Evolutionary conservation across 2,329 filamentous ascomycete species (phyloP).

Genomic region (Cordyceps javanica): DNA sequence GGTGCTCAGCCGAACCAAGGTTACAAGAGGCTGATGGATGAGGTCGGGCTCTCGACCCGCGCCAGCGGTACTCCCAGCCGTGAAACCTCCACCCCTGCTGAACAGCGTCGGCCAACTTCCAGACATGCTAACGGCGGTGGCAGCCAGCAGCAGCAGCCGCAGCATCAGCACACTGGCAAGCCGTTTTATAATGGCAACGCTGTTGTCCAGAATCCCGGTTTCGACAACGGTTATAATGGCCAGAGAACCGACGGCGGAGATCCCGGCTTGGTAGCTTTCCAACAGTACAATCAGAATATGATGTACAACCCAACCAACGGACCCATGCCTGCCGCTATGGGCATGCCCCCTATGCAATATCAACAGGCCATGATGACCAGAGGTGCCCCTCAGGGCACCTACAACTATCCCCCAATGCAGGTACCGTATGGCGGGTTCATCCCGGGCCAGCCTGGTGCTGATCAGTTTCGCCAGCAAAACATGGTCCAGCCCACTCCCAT

Average conservation of each 20-base stretch:
- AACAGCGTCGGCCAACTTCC: constrained; percentile 39
- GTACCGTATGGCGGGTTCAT: constrained; percentile 47
- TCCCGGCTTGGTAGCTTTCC: constrained; percentile 42
- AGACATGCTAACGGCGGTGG: constrained; percentile 39
- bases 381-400: constrained; percentile 45
- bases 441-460: constrained; percentile 42
- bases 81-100: constrained; percentile 36
- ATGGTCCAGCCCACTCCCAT: constrained; percentile 44
- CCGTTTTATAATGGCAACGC: constrained; percentile 48
- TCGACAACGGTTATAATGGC: constrained; percentile 46
- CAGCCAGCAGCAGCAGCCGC: constrained; percentile 34
- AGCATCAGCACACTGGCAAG: constrained; percentile 36
- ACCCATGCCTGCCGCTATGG: constrained; percentile 40
- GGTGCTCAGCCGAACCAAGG: constrained; percentile 93
- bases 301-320: constrained; percentile 45
- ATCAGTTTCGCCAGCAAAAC: constrained; percentile 50
- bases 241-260: constrained; percentile 50
- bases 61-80: constrained; percentile 36
- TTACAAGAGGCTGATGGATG: constrained; percentile 98
- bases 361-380: constrained; percentile 53
- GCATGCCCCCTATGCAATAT: constrained; percentile 49
- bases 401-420: constrained; percentile 52
- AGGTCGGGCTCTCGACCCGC: constrained; percentile 79
- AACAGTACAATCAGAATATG: constrained; percentile 43
- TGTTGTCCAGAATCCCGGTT: constrained; percentile 34